A percentile compares a stretch with the other conserved stretches of the same genome.
Conservation (phyloP, 805 yeast species). For the Saccharomycopsis oosterbeekiorum region DNA sequence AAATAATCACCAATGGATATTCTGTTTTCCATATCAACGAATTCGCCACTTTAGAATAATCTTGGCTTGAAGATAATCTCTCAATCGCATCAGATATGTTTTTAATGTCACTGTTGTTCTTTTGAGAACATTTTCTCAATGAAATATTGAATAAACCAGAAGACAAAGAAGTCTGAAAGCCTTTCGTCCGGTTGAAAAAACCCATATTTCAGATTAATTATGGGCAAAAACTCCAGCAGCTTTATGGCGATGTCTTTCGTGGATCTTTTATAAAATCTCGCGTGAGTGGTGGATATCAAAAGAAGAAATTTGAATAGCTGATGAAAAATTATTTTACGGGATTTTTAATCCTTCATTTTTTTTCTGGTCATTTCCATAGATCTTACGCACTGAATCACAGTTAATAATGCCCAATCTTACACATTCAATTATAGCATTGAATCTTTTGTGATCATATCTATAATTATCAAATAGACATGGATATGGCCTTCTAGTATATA, state of each 20-base stretch:
- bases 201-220: not conserved
- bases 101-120: not conserved
- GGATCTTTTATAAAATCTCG: too few relatives aligned
- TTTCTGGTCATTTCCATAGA: not conserved
- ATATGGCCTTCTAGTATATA: too few relatives aligned
- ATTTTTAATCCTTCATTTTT: too few relatives aligned
- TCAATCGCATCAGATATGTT: not conserved
- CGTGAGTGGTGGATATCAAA: too few relatives aligned
- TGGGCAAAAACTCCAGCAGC: not conserved
- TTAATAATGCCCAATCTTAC: not conserved
- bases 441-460: too few relatives aligned
- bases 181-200: not conserved
- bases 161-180: not conserved
- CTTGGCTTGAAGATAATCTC: not conserved
- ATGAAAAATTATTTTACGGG: not conserved
- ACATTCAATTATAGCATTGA: too few relatives aligned
- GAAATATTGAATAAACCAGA: not conserved
- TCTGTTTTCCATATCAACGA: not conserved
- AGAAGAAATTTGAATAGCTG: too few relatives aligned
- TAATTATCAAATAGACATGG: too few relatives aligned
- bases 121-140: not conserved
- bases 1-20: constrained; percentile 24
- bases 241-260: not conserved
- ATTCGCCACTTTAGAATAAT: not conserved
- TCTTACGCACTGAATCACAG: not conserved